phyloP scores from a whole-genome alignment of 116 monocot species.

The Thalassia testudinum region DNA sequence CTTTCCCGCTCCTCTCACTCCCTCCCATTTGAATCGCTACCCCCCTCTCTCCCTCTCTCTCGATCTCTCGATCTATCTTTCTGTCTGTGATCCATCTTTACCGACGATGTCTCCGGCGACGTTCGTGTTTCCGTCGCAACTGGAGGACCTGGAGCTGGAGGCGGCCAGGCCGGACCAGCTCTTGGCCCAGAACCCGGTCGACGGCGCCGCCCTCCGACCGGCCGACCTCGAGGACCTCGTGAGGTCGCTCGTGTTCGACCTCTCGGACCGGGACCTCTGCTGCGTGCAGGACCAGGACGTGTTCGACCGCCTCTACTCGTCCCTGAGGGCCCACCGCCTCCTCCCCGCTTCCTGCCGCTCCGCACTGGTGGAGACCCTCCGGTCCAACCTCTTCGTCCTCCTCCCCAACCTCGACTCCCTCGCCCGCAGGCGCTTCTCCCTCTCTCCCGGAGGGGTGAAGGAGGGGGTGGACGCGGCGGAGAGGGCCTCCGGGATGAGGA shows the following conservation, averaged over 20 bases:
- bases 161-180: slow-evolving; percentile 26
- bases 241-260: slow-evolving; percentile 78
- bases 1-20: too few relatives aligned
- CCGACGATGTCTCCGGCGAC: slow-evolving; percentile 25
- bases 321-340: slow-evolving; percentile 42
- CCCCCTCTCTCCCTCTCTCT: background rate
- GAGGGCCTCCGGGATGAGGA: slow-evolving; percentile 46
- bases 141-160: slow-evolving; percentile 44
- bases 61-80: background rate
- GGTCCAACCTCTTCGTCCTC: slow-evolving; percentile 79
- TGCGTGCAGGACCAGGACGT: slow-evolving; percentile 90
- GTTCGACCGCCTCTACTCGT: slow-evolving; percentile 77
- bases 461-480: slow-evolving; percentile 3
- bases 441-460: background rate
- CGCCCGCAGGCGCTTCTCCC: slow-evolving; percentile 20
- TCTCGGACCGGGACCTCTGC: slow-evolving; percentile 78
- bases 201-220: slow-evolving; percentile 34
- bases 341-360: slow-evolving; percentile 41
- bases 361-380: slow-evolving; percentile 73
- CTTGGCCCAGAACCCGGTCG: slow-evolving; percentile 20
- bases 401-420: slow-evolving; percentile 80
- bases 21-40: too few relatives aligned
- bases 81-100: background rate
- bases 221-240: slow-evolving; percentile 74
- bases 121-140: slow-evolving; percentile 58